Evolutionary conservation across 164 flowering plant genomes (phyloP).

Genomic region (Protea cynaroides): DNA sequence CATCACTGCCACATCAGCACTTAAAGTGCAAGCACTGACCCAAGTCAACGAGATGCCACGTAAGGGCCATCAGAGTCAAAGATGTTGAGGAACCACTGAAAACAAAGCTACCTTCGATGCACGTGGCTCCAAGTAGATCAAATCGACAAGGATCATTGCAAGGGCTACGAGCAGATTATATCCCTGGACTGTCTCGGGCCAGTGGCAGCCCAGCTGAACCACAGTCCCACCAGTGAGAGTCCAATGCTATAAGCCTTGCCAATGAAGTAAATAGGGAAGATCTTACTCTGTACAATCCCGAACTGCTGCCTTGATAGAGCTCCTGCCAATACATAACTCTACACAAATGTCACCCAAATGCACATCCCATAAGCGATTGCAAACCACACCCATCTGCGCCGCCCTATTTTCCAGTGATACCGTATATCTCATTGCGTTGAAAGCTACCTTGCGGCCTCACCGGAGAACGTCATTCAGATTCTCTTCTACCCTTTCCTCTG

Average conservation of each 20-base stretch:
- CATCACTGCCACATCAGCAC: too few species aligned
- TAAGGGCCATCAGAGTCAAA: too few species aligned
- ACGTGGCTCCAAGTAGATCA: constrained; percentile 59
- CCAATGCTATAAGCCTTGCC: constrained; percentile 41
- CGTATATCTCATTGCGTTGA: too few species aligned
- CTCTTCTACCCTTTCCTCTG: too few species aligned
- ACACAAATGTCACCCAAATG: constrained; percentile 70
- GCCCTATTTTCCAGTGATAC: background rate
- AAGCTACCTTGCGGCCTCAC: too few species aligned
- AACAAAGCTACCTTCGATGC: constrained; percentile 66
- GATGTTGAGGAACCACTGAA: too few species aligned
- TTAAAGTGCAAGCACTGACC: too few species aligned
- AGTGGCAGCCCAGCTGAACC: constrained; percentile 14
- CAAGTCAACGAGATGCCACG: too few species aligned
- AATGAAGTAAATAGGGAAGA: constrained; percentile 69
- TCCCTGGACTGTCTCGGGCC: constrained; percentile 32
- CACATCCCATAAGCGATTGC: constrained; percentile 54
- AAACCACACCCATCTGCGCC: constrained; percentile 19
- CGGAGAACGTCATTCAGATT: too few species aligned
- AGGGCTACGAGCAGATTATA: constrained; percentile 5
- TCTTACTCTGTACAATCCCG: constrained; percentile 72
- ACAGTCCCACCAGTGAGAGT: constrained; percentile 37
- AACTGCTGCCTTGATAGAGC: constrained; percentile 62
- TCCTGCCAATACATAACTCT: constrained; percentile 48
- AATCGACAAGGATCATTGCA: constrained; percentile 35